phyloP scores from a whole-genome alignment of 2,329 filamentous ascomycete species.

The Xylariaceae sp. region DNA sequence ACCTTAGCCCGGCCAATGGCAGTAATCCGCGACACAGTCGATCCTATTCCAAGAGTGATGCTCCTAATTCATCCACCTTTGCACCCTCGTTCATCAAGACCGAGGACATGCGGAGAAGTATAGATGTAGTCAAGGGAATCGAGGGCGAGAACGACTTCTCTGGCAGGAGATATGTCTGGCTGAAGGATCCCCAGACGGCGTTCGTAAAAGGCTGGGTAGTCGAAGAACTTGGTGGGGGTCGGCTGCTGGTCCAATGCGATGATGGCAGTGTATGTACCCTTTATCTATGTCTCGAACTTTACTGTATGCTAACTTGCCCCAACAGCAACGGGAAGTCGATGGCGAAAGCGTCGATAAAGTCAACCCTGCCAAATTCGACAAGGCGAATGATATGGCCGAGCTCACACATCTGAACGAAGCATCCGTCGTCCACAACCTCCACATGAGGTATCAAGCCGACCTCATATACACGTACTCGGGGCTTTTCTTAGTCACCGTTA shows the following conservation, averaged over 20 bases:
- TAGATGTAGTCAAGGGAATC: slow-evolving; percentile 63
- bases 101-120: slow-evolving; percentile 62
- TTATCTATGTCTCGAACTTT: not conserved
- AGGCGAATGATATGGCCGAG: slow-evolving; percentile 98
- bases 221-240: slow-evolving; percentile 67
- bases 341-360: slow-evolving; percentile 93
- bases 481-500: slow-evolving; percentile 92
- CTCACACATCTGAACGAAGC: slow-evolving; percentile 96
- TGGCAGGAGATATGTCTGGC: slow-evolving; percentile 96
- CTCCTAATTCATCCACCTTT: slow-evolving; percentile 73
- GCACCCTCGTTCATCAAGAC: slow-evolving; percentile 93
- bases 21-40: slow-evolving; percentile 37
- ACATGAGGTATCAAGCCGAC: slow-evolving; percentile 91
- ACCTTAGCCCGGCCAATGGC: slow-evolving; percentile 33
- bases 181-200: slow-evolving; percentile 79
- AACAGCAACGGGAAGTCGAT: slow-evolving; percentile 79
- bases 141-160: slow-evolving; percentile 99
- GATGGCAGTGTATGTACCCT: slow-evolving; percentile 73
- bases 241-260: slow-evolving; percentile 84
- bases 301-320: not conserved
- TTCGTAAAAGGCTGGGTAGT: slow-evolving; percentile 93
- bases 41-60: slow-evolving; percentile 60
- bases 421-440: slow-evolving; percentile 94
- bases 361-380: slow-evolving; percentile 99
- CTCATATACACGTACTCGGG: slow-evolving; percentile 98